These are phyloP conservation scores for Phlebiopsis gigantea DNA, from an alignment of 768 basidiomycete species.

Conservation along the genomic window DNA sequence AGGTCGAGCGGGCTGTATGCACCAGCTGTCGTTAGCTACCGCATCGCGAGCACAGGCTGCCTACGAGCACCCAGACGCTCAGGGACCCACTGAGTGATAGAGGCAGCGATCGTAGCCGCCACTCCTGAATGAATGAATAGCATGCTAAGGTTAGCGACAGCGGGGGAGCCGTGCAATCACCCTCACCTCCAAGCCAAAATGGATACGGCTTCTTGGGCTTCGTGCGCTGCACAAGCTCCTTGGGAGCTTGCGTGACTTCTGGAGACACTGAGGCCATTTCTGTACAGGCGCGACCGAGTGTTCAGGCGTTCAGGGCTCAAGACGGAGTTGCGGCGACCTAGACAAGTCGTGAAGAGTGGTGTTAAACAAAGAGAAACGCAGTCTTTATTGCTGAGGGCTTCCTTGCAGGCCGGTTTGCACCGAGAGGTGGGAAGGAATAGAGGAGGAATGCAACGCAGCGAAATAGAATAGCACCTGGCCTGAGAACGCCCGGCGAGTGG, in stretches of 20 bases:
- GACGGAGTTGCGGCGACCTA: neutral
- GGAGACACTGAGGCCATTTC: neutral
- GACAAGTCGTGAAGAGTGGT: neutral
- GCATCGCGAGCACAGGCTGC: neutral
- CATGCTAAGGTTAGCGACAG: neutral
- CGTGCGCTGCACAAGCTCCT: slow-evolving; percentile 1
- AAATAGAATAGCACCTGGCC: neutral
- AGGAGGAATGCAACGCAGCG: neutral
- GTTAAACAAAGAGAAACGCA: neutral
- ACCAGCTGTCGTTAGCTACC: slow-evolving; percentile 1
- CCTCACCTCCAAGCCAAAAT: slow-evolving; percentile 75
- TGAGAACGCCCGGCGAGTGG: neutral
- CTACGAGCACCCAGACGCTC: slow-evolving; percentile 3
- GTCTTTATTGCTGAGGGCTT: neutral
- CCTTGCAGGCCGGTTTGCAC: slow-evolving; percentile 5
- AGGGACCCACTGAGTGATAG: slow-evolving; percentile 68
- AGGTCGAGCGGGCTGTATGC: slow-evolving; percentile 71
- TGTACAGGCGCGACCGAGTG: neutral
- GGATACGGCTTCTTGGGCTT: slow-evolving; percentile 70
- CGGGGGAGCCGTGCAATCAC: neutral
- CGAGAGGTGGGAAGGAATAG: slow-evolving; percentile 4
- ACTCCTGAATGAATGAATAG: slow-evolving; percentile 37
- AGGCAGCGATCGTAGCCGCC: slow-evolving; percentile 85
- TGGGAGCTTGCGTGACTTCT: slow-evolving; percentile 3
- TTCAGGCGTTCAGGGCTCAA: neutral